These are phyloP conservation scores for Corniculantispora saksenae DNA, from an alignment of 2,329 filamentous ascomycete species.

Conservation along the genomic window DNA sequence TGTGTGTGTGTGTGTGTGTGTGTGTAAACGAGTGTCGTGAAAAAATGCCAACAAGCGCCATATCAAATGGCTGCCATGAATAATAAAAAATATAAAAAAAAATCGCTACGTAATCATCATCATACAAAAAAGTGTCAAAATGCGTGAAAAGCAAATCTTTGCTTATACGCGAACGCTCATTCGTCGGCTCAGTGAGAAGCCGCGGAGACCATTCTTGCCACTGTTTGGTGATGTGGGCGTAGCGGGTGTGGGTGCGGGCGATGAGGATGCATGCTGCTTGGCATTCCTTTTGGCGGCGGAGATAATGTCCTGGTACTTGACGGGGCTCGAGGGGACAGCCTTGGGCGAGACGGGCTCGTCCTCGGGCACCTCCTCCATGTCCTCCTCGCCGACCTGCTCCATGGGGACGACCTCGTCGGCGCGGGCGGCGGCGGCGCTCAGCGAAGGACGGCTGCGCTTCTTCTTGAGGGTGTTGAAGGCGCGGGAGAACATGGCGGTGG, in stretches of 20 bases:
- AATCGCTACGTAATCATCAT: neutral
- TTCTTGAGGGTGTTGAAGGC: conserved; percentile 53
- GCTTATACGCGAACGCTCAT: conserved; percentile 20
- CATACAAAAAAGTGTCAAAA: neutral
- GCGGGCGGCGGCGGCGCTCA: conserved; percentile 34
- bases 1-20: too few species aligned
- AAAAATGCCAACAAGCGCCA: neutral
- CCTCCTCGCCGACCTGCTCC: conserved; percentile 38
- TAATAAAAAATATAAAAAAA: neutral
- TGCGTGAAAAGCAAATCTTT: neutral
- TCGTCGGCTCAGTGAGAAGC: conserved; percentile 20
- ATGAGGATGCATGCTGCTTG: conserved; percentile 14
- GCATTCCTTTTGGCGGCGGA: conserved; percentile 45
- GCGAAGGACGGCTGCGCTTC: conserved; percentile 54
- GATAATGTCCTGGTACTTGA: conserved; percentile 52
- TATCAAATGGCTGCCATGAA: neutral
- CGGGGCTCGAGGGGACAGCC: conserved; percentile 32
- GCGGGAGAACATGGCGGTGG: conserved; percentile 52
- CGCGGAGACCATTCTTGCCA: conserved; percentile 11
- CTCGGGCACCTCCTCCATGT: conserved; percentile 22
- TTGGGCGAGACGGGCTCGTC: conserved; percentile 21
- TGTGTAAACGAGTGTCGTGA: conserved; percentile 1
- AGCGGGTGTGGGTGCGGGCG: neutral
- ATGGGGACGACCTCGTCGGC: conserved; percentile 32
- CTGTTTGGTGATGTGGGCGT: conserved; percentile 22